phyloP scores from a whole-genome alignment of 2,329 filamentous ascomycete species.

The Lachnellula hyalina region DNA sequence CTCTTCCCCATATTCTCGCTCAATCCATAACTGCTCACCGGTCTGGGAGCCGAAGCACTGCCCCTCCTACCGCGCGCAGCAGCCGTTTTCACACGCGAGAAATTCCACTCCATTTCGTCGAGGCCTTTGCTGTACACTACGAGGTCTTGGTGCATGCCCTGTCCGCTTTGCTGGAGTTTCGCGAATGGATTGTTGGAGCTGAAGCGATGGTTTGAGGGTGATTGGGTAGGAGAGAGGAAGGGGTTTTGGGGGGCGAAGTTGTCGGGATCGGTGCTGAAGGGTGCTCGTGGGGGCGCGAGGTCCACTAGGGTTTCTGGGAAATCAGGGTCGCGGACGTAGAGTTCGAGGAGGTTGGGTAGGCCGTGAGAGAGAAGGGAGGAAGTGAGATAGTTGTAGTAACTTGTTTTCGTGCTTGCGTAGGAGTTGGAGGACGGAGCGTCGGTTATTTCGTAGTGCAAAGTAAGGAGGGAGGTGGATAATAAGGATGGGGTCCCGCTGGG shows the following conservation, averaged over 20 bases:
- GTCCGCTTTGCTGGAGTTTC: conserved; percentile 15
- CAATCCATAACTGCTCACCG: conserved; percentile 40
- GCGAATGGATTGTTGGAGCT: conserved; percentile 32
- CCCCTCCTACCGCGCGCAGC: conserved; percentile 33
- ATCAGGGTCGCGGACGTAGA: conserved; percentile 80
- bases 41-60: conserved; percentile 35
- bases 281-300: conserved; percentile 58
- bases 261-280: conserved; percentile 39
- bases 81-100: conserved; percentile 52
- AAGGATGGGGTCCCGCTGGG: conserved; percentile 58
- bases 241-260: conserved; percentile 24
- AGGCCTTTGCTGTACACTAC: conserved; percentile 62
- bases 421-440: conserved; percentile 51
- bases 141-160: conserved; percentile 49
- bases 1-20: conserved; percentile 36
- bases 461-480: conserved; percentile 61
- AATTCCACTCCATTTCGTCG: conserved; percentile 63
- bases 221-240: conserved; percentile 7
- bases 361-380: conserved; percentile 72
- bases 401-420: conserved; percentile 48
- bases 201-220: conserved; percentile 20
- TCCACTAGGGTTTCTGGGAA: conserved; percentile 74
- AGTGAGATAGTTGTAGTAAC: conserved; percentile 82
- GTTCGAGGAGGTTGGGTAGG: conserved; percentile 65
- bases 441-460: conserved; percentile 79